Conservation (phyloP, 495 filamentous ascomycete genomes). For the Talaromyces liani region DNA sequence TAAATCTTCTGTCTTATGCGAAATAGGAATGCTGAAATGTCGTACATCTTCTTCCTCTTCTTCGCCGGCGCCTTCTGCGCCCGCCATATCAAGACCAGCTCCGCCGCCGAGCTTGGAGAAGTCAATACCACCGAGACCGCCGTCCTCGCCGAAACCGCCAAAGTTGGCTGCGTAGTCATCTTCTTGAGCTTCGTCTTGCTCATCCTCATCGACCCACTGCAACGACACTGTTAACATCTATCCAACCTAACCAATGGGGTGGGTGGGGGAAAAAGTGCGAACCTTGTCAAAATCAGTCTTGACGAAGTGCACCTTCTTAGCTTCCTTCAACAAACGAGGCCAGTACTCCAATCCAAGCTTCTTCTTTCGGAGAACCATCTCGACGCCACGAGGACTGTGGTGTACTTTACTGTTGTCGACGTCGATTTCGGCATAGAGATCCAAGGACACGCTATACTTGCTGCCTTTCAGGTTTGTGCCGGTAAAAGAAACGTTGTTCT, state of each 20-base stretch:
- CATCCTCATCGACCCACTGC: constrained; percentile 84
- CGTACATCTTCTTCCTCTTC: constrained; percentile 51
- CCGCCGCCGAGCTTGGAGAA: constrained; percentile 84
- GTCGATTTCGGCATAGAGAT: constrained; percentile 91
- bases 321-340: constrained; percentile 86
- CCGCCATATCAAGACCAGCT: constrained; percentile 31
- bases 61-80: constrained; percentile 39
- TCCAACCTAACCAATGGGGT: no score
- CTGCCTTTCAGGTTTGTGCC: constrained; percentile 76
- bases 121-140: constrained; percentile 53
- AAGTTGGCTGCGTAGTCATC: constrained; percentile 69
- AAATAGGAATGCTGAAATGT: background rate
- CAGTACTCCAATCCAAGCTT: constrained; percentile 85
- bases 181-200: constrained; percentile 82
- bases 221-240: no score
- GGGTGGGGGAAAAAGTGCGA: constrained; percentile 12
- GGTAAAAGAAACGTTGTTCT: constrained; percentile 69
- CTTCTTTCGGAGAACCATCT: constrained; percentile 94
- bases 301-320: constrained; percentile 86
- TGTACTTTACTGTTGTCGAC: constrained; percentile 67
- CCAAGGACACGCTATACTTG: constrained; percentile 77
- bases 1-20: constrained; percentile 10
- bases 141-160: constrained; percentile 54
- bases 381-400: constrained; percentile 77
- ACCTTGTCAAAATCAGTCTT: constrained; percentile 99